These are phyloP conservation scores for Hyphopichia burtonii DNA, from an alignment of 1,139 yeast genomes.

Conservation along the genomic window DNA sequence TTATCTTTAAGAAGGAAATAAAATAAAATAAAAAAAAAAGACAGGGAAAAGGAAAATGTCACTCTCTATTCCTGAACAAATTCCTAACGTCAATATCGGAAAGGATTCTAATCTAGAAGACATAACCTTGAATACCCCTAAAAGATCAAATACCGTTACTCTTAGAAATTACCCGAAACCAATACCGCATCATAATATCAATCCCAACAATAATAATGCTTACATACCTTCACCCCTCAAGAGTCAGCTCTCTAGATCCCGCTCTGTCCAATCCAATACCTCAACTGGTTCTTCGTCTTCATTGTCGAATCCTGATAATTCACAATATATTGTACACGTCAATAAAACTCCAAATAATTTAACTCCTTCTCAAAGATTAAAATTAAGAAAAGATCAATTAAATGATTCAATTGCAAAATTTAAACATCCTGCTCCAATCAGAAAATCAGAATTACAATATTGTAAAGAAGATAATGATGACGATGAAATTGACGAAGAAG, in stretches of 20 bases:
- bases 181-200: background rate
- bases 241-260: constrained; percentile 17
- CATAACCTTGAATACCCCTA: constrained; percentile 3
- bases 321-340: constrained; percentile 21
- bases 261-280: constrained; percentile 15
- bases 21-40: no score
- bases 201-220: background rate
- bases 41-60: no score
- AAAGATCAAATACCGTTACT: background rate
- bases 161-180: constrained; percentile 1
- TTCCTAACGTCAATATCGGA: background rate
- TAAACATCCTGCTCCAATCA: constrained; percentile 8
- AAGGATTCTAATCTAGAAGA: constrained; percentile 8
- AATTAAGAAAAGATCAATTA: constrained; percentile 30
- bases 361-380: constrained; percentile 42
- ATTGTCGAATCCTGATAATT: constrained; percentile 6
- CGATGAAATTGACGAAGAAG: constrained; percentile 38
- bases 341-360: constrained; percentile 28
- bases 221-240: constrained; percentile 18
- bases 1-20: no score
- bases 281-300: constrained; percentile 9
- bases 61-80: constrained; percentile 4
- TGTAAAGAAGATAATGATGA: constrained; percentile 3
- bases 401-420: constrained; percentile 22
- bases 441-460: background rate